A percentile compares a stretch with the other conserved stretches of the same genome.
Evolutionary conservation across 169 alveolate species (phyloP).

Genomic region (Cryptosporidium sp.): DNA sequence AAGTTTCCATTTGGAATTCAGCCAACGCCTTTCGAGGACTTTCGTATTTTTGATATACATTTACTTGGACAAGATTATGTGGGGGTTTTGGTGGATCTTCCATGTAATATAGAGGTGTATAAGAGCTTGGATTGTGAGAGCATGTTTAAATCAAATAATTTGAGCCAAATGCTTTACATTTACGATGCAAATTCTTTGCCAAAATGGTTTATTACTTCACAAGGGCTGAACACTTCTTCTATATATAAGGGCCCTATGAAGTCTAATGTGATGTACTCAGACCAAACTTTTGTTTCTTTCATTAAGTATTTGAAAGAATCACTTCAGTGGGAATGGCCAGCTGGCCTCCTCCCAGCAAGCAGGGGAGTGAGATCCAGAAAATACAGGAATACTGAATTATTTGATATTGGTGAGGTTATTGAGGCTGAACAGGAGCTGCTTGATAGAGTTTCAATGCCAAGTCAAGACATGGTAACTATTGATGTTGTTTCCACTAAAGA

Average conservation of each 20-base stretch:
- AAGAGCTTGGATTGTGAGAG: conserved; percentile 87
- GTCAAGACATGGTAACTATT: conserved; percentile 62
- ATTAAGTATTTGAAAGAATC: conserved; percentile 76
- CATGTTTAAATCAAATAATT: conserved; percentile 82
- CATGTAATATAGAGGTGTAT: conserved; percentile 87
- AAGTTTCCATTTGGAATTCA: conserved; percentile 75
- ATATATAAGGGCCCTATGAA: conserved; percentile 37
- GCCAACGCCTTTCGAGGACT: conserved; percentile 80
- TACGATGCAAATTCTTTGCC: conserved; percentile 75
- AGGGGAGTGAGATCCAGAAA: conserved; percentile 84
- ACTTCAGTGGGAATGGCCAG: conserved; percentile 89
- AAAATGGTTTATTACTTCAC: conserved; percentile 7
- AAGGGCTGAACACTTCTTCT: background rate
- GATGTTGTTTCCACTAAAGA: conserved; percentile 30
- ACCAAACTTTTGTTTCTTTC: conserved; percentile 34
- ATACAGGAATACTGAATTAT: conserved; percentile 83
- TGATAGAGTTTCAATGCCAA: conserved; percentile 73
- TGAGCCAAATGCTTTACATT: conserved; percentile 79
- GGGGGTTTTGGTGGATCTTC: conserved; percentile 87
- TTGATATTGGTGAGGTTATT: conserved; percentile 83
- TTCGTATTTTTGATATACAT: conserved; percentile 76
- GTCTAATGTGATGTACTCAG: conserved; percentile 49
- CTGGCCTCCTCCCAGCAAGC: conserved; percentile 87
- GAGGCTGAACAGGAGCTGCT: conserved; percentile 84
- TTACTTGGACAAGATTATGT: conserved; percentile 74